Evolutionary conservation across 2,329 filamentous ascomycete genomes (phyloP).

Genomic region (Myriosclerotinia scirpicola): DNA sequence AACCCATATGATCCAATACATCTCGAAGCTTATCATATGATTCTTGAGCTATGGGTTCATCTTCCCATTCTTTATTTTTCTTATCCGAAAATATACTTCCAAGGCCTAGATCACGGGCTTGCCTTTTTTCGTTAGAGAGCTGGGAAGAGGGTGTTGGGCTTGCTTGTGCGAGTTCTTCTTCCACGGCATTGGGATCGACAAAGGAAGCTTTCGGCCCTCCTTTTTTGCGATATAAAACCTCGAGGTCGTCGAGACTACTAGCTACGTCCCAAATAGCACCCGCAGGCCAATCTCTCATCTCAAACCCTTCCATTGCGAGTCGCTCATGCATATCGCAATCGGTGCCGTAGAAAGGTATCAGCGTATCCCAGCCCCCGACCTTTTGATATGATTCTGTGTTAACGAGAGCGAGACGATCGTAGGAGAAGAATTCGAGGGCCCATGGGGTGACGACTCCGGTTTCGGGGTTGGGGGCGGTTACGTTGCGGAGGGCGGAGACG

Average conservation of each 20-base stretch:
- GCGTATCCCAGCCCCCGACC: constrained; percentile 54
- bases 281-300: constrained; percentile 43
- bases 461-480: constrained; percentile 21
- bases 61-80: not conserved
- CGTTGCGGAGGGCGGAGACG: constrained; percentile 25
- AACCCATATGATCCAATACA: constrained; percentile 34
- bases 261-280: constrained; percentile 51
- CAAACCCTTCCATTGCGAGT: constrained; percentile 47
- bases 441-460: constrained; percentile 39
- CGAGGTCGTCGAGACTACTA: constrained; percentile 35
- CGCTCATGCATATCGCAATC: constrained; percentile 56
- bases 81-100: not conserved
- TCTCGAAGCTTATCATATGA: constrained; percentile 40
- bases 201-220: constrained; percentile 1
- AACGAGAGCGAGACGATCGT: constrained; percentile 56
- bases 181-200: not conserved
- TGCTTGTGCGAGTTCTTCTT: constrained; percentile 8
- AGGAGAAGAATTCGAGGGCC: constrained; percentile 54
- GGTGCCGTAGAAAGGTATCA: constrained; percentile 56
- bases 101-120: not conserved
- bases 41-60: constrained; percentile 15
- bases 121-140: no score
- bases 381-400: constrained; percentile 43
- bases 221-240: constrained; percentile 22
- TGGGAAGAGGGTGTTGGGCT: not conserved